Evolutionary conservation across 2,329 filamentous ascomycete genomes (phyloP).

Genomic region (Teratosphaeria gauchensis): DNA sequence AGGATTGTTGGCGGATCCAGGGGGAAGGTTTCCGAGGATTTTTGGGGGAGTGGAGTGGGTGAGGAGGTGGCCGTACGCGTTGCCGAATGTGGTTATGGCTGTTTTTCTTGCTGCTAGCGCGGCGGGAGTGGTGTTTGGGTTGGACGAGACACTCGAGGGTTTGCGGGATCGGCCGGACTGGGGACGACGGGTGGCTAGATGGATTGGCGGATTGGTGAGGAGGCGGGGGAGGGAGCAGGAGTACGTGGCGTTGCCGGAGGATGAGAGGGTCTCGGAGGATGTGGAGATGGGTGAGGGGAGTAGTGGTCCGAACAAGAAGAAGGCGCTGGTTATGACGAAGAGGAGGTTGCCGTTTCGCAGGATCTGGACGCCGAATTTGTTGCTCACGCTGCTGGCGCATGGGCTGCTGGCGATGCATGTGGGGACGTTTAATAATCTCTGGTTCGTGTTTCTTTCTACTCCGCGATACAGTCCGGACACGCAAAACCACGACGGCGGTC

Average conservation of each 20-base stretch:
- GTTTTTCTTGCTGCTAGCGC: conserved; percentile 49
- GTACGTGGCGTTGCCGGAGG: conserved; percentile 24
- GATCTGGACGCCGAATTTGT: conserved; percentile 39
- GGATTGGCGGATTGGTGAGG: conserved; percentile 27
- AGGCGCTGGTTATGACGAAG: conserved; percentile 1
- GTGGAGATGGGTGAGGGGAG: conserved; percentile 9
- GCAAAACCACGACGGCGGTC: conserved; percentile 1
- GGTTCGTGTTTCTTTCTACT: conserved; percentile 40
- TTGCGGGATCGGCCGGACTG: conserved; percentile 32
- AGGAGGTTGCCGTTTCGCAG: conserved; percentile 34
- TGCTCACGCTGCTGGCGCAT: conserved; percentile 35
- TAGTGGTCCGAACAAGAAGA: not conserved
- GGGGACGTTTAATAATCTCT: conserved; percentile 40
- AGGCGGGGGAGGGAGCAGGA: conserved; percentile 16
- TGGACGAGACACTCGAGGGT: conserved; percentile 50
- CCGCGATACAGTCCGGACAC: conserved; percentile 5
- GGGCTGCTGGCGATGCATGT: conserved; percentile 39
- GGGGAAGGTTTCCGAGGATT: conserved; percentile 49
- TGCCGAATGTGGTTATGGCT: conserved; percentile 60
- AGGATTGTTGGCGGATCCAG: conserved; percentile 59
- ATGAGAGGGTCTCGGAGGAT: conserved; percentile 17
- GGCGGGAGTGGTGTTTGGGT: conserved; percentile 49
- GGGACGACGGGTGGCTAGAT: conserved; percentile 30
- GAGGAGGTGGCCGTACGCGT: conserved; percentile 60
- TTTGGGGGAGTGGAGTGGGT: conserved; percentile 57